Conservation (phyloP, 352 stramenopile species). For the Chloridella minuta region DNA sequence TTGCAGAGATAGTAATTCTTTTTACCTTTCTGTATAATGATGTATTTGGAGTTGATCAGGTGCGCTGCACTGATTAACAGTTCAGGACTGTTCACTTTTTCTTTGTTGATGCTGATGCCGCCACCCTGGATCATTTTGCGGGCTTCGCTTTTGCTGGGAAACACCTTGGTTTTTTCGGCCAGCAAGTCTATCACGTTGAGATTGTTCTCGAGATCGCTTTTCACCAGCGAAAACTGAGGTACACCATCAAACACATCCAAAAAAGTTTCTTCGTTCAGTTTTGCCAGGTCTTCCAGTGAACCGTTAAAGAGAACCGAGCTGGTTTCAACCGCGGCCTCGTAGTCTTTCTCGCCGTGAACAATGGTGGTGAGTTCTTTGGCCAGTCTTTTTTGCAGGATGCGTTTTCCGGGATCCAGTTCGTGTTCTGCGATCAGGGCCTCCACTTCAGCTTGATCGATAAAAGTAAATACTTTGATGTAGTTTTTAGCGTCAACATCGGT, state of each 20-base stretch:
- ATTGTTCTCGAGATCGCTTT: background rate
- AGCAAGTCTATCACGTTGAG: background rate
- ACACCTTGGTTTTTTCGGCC: background rate
- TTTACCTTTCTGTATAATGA: background rate
- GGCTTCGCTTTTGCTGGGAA: background rate
- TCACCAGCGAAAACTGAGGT: background rate
- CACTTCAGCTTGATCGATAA: conserved; percentile 63
- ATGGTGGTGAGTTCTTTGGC: conserved; percentile 15
- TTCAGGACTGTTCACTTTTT: background rate
- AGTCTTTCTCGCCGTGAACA: conserved; percentile 13
- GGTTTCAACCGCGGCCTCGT: background rate
- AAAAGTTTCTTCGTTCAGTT: background rate
- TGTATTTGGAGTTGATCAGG: background rate
- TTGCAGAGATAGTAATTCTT: background rate
- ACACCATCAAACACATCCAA: background rate
- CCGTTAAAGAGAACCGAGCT: background rate
- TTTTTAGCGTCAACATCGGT: conserved; percentile 59
- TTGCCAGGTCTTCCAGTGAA: background rate
- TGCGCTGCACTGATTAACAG: background rate
- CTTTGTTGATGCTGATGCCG: background rate
- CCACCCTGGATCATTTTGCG: background rate
- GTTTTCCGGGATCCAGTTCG: conserved; percentile 13
- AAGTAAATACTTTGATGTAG: conserved; percentile 87
- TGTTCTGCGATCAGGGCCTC: conserved; percentile 23
- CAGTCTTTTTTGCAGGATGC: conserved; percentile 17